Evolutionary conservation across 768 basidiomycete genomes (phyloP).

Genomic region (Suillus discolor): DNA sequence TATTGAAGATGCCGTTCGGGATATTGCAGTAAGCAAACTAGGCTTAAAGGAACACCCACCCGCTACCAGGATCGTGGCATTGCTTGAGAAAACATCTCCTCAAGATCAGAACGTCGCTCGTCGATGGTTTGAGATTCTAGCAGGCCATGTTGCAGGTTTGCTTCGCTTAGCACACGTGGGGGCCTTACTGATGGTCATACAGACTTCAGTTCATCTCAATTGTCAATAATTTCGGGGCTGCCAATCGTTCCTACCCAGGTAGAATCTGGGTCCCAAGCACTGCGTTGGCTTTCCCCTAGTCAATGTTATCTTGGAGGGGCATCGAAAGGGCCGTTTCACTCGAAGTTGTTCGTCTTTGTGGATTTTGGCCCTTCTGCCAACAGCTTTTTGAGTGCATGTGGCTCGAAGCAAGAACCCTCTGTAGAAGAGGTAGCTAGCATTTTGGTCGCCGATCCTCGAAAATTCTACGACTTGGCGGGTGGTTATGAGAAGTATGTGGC

Average conservation of each 20-base stretch:
- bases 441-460: conserved; percentile 65
- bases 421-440: conserved; percentile 79
- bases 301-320: conserved; percentile 71
- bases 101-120: conserved; percentile 53
- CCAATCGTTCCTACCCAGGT: conserved; percentile 67
- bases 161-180: conserved; percentile 12
- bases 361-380: conserved; percentile 86
- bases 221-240: conserved; percentile 56
- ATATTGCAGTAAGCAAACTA: conserved; percentile 61
- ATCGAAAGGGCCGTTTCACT: conserved; percentile 62
- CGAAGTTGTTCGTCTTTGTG: conserved; percentile 84
- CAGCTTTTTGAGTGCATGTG: conserved; percentile 82
- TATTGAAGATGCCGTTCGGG: conserved; percentile 53
- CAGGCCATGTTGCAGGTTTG: conserved; percentile 62
- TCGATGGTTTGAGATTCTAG: conserved; percentile 69
- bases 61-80: conserved; percentile 54
- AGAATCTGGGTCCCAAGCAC: conserved; percentile 29
- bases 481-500: conserved; percentile 64
- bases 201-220: conserved; percentile 63
- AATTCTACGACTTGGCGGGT: conserved; percentile 72
- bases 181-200: conserved; percentile 6
- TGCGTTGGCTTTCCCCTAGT: conserved; percentile 55
- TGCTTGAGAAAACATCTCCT: conserved; percentile 65
- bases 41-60: conserved; percentile 73
- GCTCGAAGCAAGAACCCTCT: conserved; percentile 85